Base-by-base conservation (phyloP, 2,329 filamentous ascomycete genomes). In the Alternaria postmessia region DNA sequence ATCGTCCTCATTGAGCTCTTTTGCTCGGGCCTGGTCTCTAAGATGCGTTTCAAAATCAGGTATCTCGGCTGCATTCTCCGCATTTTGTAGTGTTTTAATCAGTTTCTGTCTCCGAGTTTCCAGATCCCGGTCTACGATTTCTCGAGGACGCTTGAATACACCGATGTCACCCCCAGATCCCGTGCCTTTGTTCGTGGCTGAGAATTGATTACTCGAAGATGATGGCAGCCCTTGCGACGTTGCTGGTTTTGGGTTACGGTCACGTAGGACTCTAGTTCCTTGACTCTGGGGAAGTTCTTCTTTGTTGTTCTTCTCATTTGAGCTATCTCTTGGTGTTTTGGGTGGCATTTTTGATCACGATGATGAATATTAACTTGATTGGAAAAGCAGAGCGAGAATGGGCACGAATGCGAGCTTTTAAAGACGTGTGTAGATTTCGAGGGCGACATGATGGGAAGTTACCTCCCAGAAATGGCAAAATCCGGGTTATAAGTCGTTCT, bases 61-160 rank as follows among this genome's bases (percentile, higher is more conserved):
- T 46, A 46, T 46, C 16, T 30, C 24, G 9, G 43, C 43, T 18
- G 16, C 5, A 0, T 30, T 18, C 12, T 46, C 28, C 16, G 26
- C n/a, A 0, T 30, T 16, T 8, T n/a, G 16, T 1, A 46, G 2
- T 2, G 9, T 1, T 30, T 3, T 5, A 3, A 18, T 12, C 3
- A 46, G 24, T 12, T 30, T 16, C 11, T 46, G 8, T 46, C 9
- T 46, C 1, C 30, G 26, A 5, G 4, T 24, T 30, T 30, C n/a
- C 5, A 46, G 11, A 3, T 11, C 2, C 16, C 4, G 1, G 26
- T 30, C 11, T 5, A 46, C n/a, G 3, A 5, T 4, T n/a, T 46
- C 38, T 5, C 38, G n/a, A 20, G 38, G 8, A 20, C 18, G n/a
- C 38, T 8, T 5, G 3, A 20, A 20, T 9, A 20, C 0, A 20